Percentiles rank a stretch among this genome's conserved stretches.
phyloP scores from a whole-genome alignment of 1,139 yeast genomes.

The Zygosaccharomyces pseudobailii region DNA sequence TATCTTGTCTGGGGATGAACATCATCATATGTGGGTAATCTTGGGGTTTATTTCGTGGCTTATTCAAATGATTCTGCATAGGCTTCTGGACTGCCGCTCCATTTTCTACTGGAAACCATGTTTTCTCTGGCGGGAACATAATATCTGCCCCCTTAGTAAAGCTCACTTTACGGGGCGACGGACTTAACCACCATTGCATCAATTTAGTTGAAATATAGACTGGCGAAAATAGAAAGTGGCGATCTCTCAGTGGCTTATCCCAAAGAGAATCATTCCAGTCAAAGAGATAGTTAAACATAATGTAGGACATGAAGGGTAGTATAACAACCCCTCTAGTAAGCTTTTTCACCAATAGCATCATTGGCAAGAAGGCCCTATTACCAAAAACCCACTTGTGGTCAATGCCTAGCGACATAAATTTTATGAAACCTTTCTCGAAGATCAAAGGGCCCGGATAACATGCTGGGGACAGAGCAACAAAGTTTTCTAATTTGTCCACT shows the following conservation, averaged over 20 bases:
- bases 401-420: slow-evolving; percentile 34
- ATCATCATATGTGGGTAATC: slow-evolving; percentile 38
- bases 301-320: slow-evolving; percentile 62
- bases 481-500: slow-evolving; percentile 52
- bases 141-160: slow-evolving; percentile 28
- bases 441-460: slow-evolving; percentile 77
- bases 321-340: slow-evolving; percentile 43
- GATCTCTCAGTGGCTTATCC: slow-evolving; percentile 60
- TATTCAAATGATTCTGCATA: slow-evolving; percentile 16
- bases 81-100: slow-evolving; percentile 12
- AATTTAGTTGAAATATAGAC: slow-evolving; percentile 71
- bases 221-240: slow-evolving; percentile 84
- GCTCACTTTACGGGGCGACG: slow-evolving; percentile 20
- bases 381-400: slow-evolving; percentile 53
- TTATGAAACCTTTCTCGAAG: slow-evolving; percentile 50
- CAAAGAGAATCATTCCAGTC: slow-evolving; percentile 81
- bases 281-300: slow-evolving; percentile 78
- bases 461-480: slow-evolving; percentile 85
- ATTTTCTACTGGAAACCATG: slow-evolving; percentile 31
- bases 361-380: slow-evolving; percentile 53
- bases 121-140: slow-evolving; percentile 30
- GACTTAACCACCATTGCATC: slow-evolving; percentile 85
- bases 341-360: slow-evolving; percentile 49
- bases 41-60: slow-evolving; percentile 7
- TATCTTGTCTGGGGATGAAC: slow-evolving; percentile 52